These are phyloP conservation scores for Chimonanthus salicifolius DNA, from an alignment of 164 flowering plant species.

Conservation along the genomic window DNA sequence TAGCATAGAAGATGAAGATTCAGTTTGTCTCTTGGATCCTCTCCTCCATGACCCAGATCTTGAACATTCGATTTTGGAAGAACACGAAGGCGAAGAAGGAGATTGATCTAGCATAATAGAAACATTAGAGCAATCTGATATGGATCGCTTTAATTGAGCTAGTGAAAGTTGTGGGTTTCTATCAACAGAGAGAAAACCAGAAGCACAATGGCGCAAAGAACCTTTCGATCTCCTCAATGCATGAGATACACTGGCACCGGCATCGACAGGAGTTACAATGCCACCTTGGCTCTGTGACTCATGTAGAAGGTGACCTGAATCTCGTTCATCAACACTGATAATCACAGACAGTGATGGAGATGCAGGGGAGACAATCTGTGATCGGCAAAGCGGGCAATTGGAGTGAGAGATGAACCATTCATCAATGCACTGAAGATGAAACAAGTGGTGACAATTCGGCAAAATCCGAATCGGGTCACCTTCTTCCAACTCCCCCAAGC, in stretches of 20 bases:
- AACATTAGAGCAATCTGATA: neutral
- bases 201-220: neutral
- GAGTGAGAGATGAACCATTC: conserved; percentile 59
- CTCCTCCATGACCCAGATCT: neutral
- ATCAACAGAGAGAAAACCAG: neutral
- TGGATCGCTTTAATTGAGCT: neutral
- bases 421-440: conserved; percentile 66
- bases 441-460: conserved; percentile 46
- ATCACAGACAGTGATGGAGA: no score
- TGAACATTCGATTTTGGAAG: neutral
- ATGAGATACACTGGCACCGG: neutral
- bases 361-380: neutral
- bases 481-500: conserved; percentile 50
- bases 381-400: conserved; percentile 60
- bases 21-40: neutral
- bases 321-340: neutral
- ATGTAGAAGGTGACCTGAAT: neutral
- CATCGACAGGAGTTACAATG: neutral
- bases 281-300: neutral
- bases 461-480: conserved; percentile 39
- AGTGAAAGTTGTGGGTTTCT: neutral
- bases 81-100: neutral
- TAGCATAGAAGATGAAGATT: neutral
- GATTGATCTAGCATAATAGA: neutral
- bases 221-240: neutral